Percentiles rank a stretch among this genome's conserved stretches.
Conservation (phyloP, 768 basidiomycete genomes). For the Boletellus sp. region DNA sequence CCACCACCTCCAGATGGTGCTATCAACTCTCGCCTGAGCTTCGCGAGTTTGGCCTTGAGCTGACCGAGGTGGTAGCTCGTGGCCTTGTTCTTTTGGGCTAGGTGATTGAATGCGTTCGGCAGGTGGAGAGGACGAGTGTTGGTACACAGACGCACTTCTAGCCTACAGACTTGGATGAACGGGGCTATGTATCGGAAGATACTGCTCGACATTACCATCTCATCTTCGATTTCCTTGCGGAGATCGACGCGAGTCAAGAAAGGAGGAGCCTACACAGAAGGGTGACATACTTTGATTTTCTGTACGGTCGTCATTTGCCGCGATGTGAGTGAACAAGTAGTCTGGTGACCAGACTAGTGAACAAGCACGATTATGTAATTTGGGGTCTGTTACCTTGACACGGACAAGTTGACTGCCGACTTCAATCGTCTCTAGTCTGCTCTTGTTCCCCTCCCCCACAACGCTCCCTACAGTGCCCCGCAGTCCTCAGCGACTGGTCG, state of each 20-base stretch:
- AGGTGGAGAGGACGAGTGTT: slow-evolving; percentile 8
- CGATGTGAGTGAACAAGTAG: background rate
- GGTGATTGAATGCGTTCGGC: slow-evolving; percentile 13
- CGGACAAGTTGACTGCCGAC: background rate
- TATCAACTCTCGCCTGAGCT: slow-evolving; percentile 92
- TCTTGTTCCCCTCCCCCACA: slow-evolving; percentile 14
- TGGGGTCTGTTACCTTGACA: slow-evolving; percentile 11
- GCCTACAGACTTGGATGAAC: slow-evolving; percentile 46
- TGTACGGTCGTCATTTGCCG: slow-evolving; percentile 78
- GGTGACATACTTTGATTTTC: slow-evolving; percentile 68
- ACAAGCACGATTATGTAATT: slow-evolving; percentile 21
- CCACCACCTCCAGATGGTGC: slow-evolving; percentile 73
- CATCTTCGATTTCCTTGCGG: slow-evolving; percentile 88
- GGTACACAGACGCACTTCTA: slow-evolving; percentile 58
- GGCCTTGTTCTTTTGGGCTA: slow-evolving; percentile 95
- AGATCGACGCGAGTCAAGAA: slow-evolving; percentile 10
- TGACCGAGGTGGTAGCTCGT: slow-evolving; percentile 95
- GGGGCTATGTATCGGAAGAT: slow-evolving; percentile 18
- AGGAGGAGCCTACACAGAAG: slow-evolving; percentile 15
- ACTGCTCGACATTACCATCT: slow-evolving; percentile 65
- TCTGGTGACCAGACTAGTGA: no score
- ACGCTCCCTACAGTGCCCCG: slow-evolving; percentile 15
- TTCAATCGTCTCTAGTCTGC: slow-evolving; percentile 2
- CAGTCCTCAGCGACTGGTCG: slow-evolving; percentile 2
- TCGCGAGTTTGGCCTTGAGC: slow-evolving; percentile 97